Conservation (phyloP, 116 monocot species). For the Iris pallida region DNA sequence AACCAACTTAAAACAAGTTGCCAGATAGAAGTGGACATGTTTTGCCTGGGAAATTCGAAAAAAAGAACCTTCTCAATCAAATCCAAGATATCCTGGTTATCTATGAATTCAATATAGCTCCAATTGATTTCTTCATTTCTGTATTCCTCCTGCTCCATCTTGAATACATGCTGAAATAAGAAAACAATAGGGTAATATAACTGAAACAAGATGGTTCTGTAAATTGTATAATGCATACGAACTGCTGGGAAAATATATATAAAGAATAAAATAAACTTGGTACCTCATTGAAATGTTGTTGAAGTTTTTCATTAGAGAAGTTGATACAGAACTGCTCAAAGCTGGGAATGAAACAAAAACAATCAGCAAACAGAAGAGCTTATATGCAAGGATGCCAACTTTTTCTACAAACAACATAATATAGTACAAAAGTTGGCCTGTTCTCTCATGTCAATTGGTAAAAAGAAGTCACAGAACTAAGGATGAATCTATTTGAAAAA, state of each 20-base stretch:
- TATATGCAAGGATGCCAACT: too few relatives aligned
- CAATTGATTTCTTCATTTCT: conserved; percentile 86
- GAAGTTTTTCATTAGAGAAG: conserved; percentile 97
- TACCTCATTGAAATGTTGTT: conserved; percentile 99
- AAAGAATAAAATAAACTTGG: conserved; percentile 1
- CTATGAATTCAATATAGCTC: conserved; percentile 97
- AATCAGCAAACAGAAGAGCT: neutral
- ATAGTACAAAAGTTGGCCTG: too few relatives aligned
- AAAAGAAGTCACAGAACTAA: too few relatives aligned
- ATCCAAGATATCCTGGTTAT: conserved; percentile 92
- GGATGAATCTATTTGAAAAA: too few relatives aligned
- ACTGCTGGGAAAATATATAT: neutral
- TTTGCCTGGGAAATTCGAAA: conserved; percentile 1
- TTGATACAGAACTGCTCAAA: conserved; percentile 99
- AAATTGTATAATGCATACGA: neutral
- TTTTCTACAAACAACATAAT: too few relatives aligned
- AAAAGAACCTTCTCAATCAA: conserved; percentile 84
- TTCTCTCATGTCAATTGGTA: too few relatives aligned
- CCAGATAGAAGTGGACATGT: neutral
- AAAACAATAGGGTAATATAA: conserved; percentile 6
- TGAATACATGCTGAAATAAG: conserved; percentile 89
- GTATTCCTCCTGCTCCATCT: conserved; percentile 98
- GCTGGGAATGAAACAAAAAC: conserved; percentile 28
- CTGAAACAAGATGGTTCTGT: neutral
- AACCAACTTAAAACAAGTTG: neutral